Conservation (phyloP, 495 filamentous ascomycete genomes). For the Daldinia vernicosa region DNA sequence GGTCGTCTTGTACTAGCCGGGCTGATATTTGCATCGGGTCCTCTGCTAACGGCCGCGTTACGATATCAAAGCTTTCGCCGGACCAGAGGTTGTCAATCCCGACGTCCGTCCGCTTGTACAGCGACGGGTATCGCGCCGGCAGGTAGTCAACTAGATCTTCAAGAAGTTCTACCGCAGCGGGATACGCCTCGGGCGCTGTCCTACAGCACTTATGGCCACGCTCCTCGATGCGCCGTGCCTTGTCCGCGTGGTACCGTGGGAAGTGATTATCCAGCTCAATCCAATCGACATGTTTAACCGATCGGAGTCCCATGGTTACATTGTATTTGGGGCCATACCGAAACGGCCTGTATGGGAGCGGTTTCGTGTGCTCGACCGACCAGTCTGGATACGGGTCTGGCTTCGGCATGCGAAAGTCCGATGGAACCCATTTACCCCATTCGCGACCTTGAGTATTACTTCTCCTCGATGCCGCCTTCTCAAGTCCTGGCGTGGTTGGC, state of each 20-base stretch:
- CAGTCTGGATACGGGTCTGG: conserved; percentile 75
- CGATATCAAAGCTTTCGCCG: conserved; percentile 76
- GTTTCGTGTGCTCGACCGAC: conserved; percentile 74
- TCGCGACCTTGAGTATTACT: conserved; percentile 30
- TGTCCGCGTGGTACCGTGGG: conserved; percentile 77
- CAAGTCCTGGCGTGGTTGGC: conserved; percentile 36
- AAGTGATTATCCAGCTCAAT: conserved; percentile 91
- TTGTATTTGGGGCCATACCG: conserved; percentile 76
- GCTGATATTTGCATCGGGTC: conserved; percentile 83
- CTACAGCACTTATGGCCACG: conserved; percentile 74
- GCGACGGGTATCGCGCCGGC: conserved; percentile 78
- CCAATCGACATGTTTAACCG: conserved; percentile 83
- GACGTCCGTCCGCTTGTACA: conserved; percentile 70
- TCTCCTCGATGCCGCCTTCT: conserved; percentile 25
- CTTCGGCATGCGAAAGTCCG: conserved; percentile 71
- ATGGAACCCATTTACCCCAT: conserved; percentile 72
- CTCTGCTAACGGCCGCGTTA: conserved; percentile 71
- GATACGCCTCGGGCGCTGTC: conserved; percentile 78
- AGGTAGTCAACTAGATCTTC: conserved; percentile 80
- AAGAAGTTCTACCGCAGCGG: conserved; percentile 80
- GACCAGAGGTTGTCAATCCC: conserved; percentile 79
- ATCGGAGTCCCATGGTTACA: conserved; percentile 84
- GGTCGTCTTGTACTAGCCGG: conserved; percentile 83
- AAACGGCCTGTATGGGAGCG: conserved; percentile 86
- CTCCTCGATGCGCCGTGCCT: conserved; percentile 73